Conservation (phyloP, 345 rosid genomes). For the Moringa oleifera region DNA sequence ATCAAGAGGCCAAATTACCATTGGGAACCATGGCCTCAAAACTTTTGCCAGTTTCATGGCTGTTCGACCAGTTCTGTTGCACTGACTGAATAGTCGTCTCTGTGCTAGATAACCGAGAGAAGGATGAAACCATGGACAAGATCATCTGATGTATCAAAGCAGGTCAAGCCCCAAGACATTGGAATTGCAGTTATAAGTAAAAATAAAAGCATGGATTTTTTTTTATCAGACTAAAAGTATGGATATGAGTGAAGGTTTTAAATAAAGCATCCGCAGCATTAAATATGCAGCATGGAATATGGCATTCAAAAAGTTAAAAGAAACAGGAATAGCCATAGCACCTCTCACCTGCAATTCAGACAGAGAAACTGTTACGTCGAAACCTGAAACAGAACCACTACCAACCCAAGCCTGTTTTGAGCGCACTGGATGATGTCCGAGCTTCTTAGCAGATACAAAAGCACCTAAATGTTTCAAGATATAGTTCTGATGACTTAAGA, state of each 20-base stretch:
- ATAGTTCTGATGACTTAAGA: conserved; percentile 36
- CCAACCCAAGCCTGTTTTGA: conserved; percentile 59
- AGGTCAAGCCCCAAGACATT: conserved; percentile 22
- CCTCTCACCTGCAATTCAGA: conserved; percentile 64
- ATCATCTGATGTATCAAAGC: conserved; percentile 50
- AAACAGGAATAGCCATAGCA: conserved; percentile 6
- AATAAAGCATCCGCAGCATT: conserved; percentile 7
- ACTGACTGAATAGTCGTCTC: conserved; percentile 28
- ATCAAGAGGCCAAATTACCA: conserved; percentile 43
- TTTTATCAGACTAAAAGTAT: too few species aligned
- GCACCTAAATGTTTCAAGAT: conserved; percentile 60
- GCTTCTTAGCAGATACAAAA: conserved; percentile 46
- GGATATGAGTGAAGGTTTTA: background rate
- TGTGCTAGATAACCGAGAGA: conserved; percentile 35
- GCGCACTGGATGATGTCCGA: conserved; percentile 24
- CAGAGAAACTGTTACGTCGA: conserved; percentile 59
- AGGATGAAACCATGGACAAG: conserved; percentile 52
- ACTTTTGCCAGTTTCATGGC: conserved; percentile 34
- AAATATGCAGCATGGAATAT: background rate
- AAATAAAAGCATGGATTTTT: too few species aligned
- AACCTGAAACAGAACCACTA: conserved; percentile 60
- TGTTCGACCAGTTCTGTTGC: conserved; percentile 29
- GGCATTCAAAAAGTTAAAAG: background rate
- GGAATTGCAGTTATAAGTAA: conserved; percentile 6
- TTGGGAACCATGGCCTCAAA: conserved; percentile 60